Evolutionary conservation across 176 grass and related monocot species (phyloP), one percentile per base, ranked within the genome.

Genomic region (Bolboschoenus planiculmis): DNA sequence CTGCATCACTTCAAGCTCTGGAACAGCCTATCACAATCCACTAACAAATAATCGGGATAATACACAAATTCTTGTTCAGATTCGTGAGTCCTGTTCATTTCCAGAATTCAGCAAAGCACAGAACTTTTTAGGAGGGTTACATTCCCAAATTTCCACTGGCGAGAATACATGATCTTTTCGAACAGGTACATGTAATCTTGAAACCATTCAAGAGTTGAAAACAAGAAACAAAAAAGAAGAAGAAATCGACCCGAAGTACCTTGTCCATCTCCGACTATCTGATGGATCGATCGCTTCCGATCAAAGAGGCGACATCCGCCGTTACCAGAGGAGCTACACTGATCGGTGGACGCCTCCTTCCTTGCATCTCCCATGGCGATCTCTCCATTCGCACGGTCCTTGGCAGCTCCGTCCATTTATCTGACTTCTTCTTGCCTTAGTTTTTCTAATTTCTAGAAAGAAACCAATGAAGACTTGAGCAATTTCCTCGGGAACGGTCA

Each of bases 211-310:
- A 66, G 15, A 66, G 33, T 66, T 37, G 2, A 39, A 43, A 42
- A 10, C 5, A 4, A 71, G 36, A 42, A 71, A 24, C 10, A 42
- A 24, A 58, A 58, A 58, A 58, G 34, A 56, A 40, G 7, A 40
- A 6, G 3, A 4, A 35, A 48, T 29, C 10, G 29, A 77, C 2
- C n/a, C 31, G 27, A 36, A 21, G 40, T 73, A 95, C 96, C 92
- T 87, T 88, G 86, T 50, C 93, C 96, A 30, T 92, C 91, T 51
- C 96, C 93, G 73, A 91, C 88, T 47, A 99, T 95, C 83, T 93
- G 91, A 58, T 91, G 91, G 18, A 95, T 87, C 20, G 96, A 86
- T n/a, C 85, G 81, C 61, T 87, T 57, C 42, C 88, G 85, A 84
- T 81, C 56, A 63, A 90, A 90, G 76, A 93, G 77, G 1, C 77